Evolutionary conservation across 192 early-diverging fungal species (phyloP), one percentile per base, ranked within the genome.

Genomic region (Rhizoclosmatium globosum): DNA sequence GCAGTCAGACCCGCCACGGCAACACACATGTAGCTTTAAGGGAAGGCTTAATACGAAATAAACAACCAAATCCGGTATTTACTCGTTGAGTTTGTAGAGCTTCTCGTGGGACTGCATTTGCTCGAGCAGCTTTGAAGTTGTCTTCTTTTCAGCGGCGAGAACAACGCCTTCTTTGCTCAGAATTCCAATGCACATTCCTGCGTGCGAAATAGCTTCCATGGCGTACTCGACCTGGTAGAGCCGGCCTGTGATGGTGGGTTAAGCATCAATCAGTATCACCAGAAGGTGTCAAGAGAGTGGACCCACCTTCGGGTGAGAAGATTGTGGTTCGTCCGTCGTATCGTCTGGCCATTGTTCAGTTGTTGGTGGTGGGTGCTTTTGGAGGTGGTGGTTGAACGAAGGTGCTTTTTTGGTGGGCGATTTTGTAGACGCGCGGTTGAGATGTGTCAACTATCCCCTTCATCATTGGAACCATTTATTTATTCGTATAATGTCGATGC

Each of bases 181-280:
- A 74, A 99, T 92, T 57, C 98, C 98, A 41, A 99, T 91, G 17
- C 94, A 93, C 69, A 94, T 98, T 59, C 96, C 96, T 42, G 97
- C 98, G 76, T 95, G 96, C 4, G 95, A 96, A 83, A 99, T 99
- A 47, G 98, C 97, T 84, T 99, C 97, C 96, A 99, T 99, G 38
- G 98, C 98, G 85, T 99, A 98, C 87, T 99, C 98, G 72, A 99
- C 98, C 88, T 99, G 98, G 86, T 98, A 96, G 61, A 99, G 86
- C n/a, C 96, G 91, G 48, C 97, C 96, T 98, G 85, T 50, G 41
- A 31, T 47, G 9, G 43, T 47, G 23, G 70, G 47, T 58, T 19
- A 50, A 19, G 19, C 41, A 41, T 15, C 56, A 50, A 53, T 21
- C 17, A 44, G 82, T 31, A 9, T n/a, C 70, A 74, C 41, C 59